A percentile compares a stretch with the other conserved stretches of the same genome.
These are phyloP conservation scores for Silene latifolia DNA, from an alignment of 148 eudicot genomes.

Conservation along the genomic window DNA sequence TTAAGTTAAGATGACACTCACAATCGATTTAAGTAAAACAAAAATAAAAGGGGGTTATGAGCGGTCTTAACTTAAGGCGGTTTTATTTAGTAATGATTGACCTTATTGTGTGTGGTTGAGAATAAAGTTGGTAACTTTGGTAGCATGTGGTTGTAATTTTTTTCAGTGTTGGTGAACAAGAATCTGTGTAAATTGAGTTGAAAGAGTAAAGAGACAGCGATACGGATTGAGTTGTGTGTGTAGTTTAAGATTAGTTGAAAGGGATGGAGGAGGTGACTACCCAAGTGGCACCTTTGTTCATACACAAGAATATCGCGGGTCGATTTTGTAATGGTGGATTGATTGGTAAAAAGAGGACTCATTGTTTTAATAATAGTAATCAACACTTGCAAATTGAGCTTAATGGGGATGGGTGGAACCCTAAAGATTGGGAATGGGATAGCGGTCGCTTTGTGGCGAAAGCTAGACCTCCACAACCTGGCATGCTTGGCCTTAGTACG, in stretches of 20 bases:
- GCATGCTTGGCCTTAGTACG: slow-evolving; percentile 16
- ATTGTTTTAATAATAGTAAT: slow-evolving; percentile 13
- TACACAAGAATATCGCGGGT: slow-evolving; percentile 26
- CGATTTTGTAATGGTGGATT: slow-evolving; percentile 28
- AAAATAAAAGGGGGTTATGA: too few species aligned
- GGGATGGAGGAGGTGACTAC: slow-evolving; percentile 34
- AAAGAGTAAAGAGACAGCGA: neutral
- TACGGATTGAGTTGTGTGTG: neutral
- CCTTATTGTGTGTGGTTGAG: too few species aligned
- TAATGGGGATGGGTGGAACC: slow-evolving; percentile 29
- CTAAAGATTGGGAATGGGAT: slow-evolving; percentile 37
- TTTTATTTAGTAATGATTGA: too few species aligned
- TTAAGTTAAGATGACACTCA: too few species aligned
- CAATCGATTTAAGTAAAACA: too few species aligned
- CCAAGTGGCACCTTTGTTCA: slow-evolving; percentile 33
- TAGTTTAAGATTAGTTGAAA: neutral
- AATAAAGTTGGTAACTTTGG: slow-evolving; percentile 12
- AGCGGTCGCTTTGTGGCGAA: slow-evolving; percentile 22
- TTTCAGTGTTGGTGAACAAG: slow-evolving; percentile 16
- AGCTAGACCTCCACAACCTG: slow-evolving; percentile 15
- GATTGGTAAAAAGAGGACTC: slow-evolving; percentile 27
- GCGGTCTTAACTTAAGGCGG: too few species aligned
- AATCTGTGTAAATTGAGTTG: neutral
- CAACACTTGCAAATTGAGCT: slow-evolving; percentile 9
- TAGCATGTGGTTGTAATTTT: neutral